These are phyloP conservation scores for Pelargonium citronellum DNA, from an alignment of 441 rosid genomes.

Conservation along the genomic window DNA sequence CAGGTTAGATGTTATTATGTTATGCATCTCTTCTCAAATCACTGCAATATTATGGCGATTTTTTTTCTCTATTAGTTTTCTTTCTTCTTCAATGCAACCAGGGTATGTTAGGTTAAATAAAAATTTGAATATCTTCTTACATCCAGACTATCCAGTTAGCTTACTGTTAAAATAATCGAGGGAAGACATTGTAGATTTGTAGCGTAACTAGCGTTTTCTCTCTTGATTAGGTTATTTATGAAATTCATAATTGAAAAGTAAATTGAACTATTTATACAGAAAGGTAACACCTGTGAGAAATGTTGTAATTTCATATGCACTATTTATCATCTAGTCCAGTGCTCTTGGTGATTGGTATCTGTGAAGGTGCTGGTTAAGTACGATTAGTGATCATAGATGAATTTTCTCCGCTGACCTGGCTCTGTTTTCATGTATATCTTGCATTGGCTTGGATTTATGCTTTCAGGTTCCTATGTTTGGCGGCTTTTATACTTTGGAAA, in stretches of 20 bases:
- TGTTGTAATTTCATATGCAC: not conserved
- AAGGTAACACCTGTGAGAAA: not conserved
- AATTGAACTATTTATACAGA: not conserved
- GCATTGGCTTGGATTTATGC: conserved; percentile 13
- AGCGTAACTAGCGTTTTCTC: not conserved
- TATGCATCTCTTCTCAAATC: not conserved
- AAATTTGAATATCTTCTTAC: not conserved
- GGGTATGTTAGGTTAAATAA: not conserved
- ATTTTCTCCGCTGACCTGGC: not conserved
- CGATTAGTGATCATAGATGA: not conserved
- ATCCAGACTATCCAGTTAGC: not conserved
- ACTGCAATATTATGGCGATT: not conserved
- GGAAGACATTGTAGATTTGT: not conserved
- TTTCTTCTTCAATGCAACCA: not conserved
- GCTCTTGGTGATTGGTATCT: not conserved
- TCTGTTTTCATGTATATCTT: conserved; percentile 12
- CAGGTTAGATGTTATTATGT: conserved; percentile 40
- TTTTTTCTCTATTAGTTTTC: not conserved
- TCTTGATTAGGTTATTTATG: not conserved
- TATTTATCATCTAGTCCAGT: not conserved
- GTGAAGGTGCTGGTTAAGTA: conserved; percentile 1
- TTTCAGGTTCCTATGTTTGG: conserved; percentile 65
- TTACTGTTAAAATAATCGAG: not conserved
- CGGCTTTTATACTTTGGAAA: conserved; percentile 63
- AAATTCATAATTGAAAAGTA: not conserved